Base-by-base conservation (phyloP, 2,329 filamentous ascomycete genomes). In the Magnaporthales sp. region DNA sequence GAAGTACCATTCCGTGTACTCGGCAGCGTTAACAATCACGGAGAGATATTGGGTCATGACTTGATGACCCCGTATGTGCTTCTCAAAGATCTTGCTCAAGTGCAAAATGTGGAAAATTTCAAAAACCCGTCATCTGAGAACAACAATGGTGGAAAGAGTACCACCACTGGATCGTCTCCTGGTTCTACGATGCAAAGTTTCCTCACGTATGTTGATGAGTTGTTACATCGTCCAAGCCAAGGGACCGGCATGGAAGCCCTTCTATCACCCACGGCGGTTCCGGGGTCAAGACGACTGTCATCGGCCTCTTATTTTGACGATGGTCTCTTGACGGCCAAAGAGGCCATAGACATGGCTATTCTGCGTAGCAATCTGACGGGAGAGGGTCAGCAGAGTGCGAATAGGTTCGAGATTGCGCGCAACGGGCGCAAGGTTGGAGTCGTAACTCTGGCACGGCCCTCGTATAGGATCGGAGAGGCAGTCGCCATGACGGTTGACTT, bases 61-160 rank as follows among this genome's bases (percentile, higher is more conserved):
- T 81, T 99, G 15, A 96, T 97, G 90, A 90, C 88, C 54, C 95
- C 95, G 0, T 97, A 98, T 74, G 91, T 98, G 31, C 83, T 98
- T 66, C 83, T 98, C 61, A 89, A 89, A 67, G 94, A 98, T 73
- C 86, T 91, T 75, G 94, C 95, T 2, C 84, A 85, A 66, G 86
- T 91, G 31, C 84, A 83, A 70, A 81, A 80, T 60, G 71, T 86
- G 61, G 81, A 82, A 60, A 77, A 79, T 70, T 68, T 68, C 10
- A 51, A 29, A 26, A 60, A 19, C 56, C 62, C 29, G 29, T 54
- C 13, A 3, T 10, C 58, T 19, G 66, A 64, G 30, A 61, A 46
- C 56, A 29, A 54, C 13, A 27, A 15, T 32, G 56, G 27, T 26
- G 22, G 62, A 11, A 66, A 24, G 67, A 62, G 67, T 67, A 68